Conservation (phyloP, 2,329 filamentous ascomycete genomes). For the Botrytis paeoniae region DNA sequence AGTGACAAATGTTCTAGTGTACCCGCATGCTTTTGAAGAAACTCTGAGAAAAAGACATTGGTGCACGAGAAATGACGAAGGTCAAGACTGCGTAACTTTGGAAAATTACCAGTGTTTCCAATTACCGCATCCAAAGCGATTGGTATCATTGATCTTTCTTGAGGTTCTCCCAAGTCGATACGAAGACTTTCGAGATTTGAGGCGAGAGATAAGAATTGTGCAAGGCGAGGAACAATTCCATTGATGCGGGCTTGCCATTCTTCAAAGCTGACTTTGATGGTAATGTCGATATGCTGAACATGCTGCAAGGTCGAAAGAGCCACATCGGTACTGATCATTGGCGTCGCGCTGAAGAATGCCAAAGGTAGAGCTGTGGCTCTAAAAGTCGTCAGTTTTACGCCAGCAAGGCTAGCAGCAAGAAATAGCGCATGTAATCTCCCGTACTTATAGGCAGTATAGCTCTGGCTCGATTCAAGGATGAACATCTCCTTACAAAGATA, state of each 20-base stretch:
- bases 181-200: neutral
- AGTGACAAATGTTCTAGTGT: neutral
- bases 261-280: neutral
- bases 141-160: neutral
- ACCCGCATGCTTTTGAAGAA: neutral
- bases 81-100: neutral
- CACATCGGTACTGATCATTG: neutral
- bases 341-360: neutral
- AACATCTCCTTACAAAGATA: neutral
- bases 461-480: fast-evolving
- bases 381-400: neutral
- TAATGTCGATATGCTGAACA: neutral
- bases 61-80: neutral
- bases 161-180: neutral
- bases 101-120: neutral
- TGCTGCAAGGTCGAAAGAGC: neutral
- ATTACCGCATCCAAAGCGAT: neutral
- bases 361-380: neutral
- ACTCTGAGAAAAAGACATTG: neutral
- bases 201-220: neutral
- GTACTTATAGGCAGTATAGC: neutral
- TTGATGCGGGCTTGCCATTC: neutral
- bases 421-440: neutral
- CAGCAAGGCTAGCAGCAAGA: neutral
- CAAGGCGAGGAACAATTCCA: neutral